phyloP scores from a whole-genome alignment of 163 green algal genomes.

The Scenedesmus sp. region DNA sequence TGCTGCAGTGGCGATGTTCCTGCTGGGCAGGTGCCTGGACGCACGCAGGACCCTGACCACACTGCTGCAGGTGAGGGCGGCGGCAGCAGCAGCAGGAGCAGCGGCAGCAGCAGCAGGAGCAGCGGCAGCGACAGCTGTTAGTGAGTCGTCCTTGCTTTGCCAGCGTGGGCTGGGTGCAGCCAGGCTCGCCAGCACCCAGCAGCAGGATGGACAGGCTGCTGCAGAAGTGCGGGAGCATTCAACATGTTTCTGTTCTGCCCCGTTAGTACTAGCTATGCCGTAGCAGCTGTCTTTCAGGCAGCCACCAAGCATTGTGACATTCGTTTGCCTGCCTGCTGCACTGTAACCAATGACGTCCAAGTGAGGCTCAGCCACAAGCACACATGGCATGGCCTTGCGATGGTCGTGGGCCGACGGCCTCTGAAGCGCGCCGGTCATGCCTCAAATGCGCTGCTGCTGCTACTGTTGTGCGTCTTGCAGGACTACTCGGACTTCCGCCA shows the following conservation, averaged over 20 bases:
- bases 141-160: not conserved
- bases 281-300: too few relatives aligned
- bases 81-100: not conserved
- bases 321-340: too few relatives aligned
- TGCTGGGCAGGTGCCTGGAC: conserved; percentile 42
- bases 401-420: too few relatives aligned
- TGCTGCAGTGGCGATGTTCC: conserved; percentile 38
- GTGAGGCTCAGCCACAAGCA: too few relatives aligned
- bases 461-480: not conserved
- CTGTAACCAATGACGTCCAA: too few relatives aligned
- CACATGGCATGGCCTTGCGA: not conserved
- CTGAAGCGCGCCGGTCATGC: not conserved
- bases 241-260: too few relatives aligned
- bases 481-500: conserved; percentile 53
- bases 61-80: conserved; percentile 22
- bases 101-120: not conserved
- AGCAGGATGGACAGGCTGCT: not conserved
- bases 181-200: not conserved
- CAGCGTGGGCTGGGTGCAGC: not conserved
- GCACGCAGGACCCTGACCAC: conserved; percentile 29
- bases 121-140: too few relatives aligned
- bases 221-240: not conserved
- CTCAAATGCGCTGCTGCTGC: not conserved
- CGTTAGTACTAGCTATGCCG: too few relatives aligned
- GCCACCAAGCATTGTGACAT: too few relatives aligned